A percentile compares a stretch with the other conserved stretches of the same genome.
These are phyloP conservation scores for Mycena capillaripes DNA, from an alignment of 768 basidiomycete species.

Conservation along the genomic window DNA sequence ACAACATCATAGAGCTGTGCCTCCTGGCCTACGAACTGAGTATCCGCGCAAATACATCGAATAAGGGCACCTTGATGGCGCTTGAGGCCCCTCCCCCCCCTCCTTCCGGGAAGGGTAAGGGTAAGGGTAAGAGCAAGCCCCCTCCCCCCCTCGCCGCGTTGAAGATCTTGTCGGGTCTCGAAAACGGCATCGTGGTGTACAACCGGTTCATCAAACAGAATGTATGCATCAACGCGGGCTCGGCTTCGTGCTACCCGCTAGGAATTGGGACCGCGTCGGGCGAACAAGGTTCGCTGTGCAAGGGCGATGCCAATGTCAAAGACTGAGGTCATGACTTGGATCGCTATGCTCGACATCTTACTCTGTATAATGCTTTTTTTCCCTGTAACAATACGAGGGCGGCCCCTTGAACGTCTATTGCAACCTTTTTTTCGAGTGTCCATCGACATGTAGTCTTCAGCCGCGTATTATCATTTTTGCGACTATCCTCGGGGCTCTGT, in stretches of 20 bases:
- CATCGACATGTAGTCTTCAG: too few species aligned
- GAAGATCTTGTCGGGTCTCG: conserved; percentile 12
- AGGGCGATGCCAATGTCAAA: not conserved
- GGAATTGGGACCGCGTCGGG: conserved; percentile 9
- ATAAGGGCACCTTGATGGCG: too few species aligned
- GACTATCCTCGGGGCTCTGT: too few species aligned
- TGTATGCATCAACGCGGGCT: conserved; percentile 10
- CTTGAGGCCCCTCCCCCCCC: not conserved
- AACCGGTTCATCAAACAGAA: conserved; percentile 17
- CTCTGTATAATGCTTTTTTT: not conserved
- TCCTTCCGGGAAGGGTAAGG: conserved; percentile 3
- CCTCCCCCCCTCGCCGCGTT: not conserved
- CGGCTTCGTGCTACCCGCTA: conserved; percentile 15
- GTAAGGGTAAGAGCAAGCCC: too few species aligned
- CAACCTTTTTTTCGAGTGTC: too few species aligned
- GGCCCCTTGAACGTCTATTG: too few species aligned
- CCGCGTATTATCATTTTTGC: too few species aligned
- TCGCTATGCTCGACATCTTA: not conserved
- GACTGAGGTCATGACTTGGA: conserved; percentile 6
- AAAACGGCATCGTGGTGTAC: conserved; percentile 14
- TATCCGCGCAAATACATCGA: conserved; percentile 4
- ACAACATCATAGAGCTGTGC: not conserved
- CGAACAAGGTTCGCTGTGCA: not conserved
- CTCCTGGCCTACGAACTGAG: conserved; percentile 16
- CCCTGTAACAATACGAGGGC: too few species aligned